Base-by-base conservation (phyloP, 2,329 filamentous ascomycete genomes). In the Lasiodiplodia hormozganensis region DNA sequence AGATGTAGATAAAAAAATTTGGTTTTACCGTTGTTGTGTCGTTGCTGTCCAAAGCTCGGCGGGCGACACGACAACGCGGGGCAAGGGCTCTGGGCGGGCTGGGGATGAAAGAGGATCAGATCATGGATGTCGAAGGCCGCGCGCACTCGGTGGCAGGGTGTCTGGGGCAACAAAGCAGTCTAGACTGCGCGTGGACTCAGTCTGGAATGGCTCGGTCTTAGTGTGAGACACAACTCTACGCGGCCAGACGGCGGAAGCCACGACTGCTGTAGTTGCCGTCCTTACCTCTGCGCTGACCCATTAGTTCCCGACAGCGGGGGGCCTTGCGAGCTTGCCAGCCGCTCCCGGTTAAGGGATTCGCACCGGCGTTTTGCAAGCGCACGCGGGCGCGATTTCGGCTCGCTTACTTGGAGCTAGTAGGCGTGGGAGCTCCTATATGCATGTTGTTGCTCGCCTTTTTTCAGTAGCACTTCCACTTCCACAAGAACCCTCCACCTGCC, bases 121-220 rank as follows among this genome's bases (percentile, higher is more conserved):
- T 25, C 60, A 52, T 64, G 49, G 40, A 49, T 18, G 38, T 14
- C 2, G 8, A 11, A 21, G 57, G 16, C 38, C 40, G 40, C 40
- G 58, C 58, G 58, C 58, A 21, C 58, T 62, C 16, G 47, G 18
- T 21, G 60, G n/a, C 16, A 25, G 60, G 28, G 60, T 52, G 60
- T 64, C 28, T 53, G 60, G 31, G 60, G 60, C 43, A 64, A 64
- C 47, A 64, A 52, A 64, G 47, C 60, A 64, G 47, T 52, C 60
- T 64, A 64, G 60, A 18, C 60, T 28, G n/a, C 11, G 43, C 43
- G 36, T 62, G 58, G 36, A 43, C 43, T 52, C 43, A 52, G 31
- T 11, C 40, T 10, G 28, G 38, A 31, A 62, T 31, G 43, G 12
- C 25, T 16, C 23, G 40, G 58, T 49, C 57, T 60, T 47, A 25